Evolutionary conservation across 2,329 filamentous ascomycete species (phyloP).

Genomic region (Niveomyces coronatus): DNA sequence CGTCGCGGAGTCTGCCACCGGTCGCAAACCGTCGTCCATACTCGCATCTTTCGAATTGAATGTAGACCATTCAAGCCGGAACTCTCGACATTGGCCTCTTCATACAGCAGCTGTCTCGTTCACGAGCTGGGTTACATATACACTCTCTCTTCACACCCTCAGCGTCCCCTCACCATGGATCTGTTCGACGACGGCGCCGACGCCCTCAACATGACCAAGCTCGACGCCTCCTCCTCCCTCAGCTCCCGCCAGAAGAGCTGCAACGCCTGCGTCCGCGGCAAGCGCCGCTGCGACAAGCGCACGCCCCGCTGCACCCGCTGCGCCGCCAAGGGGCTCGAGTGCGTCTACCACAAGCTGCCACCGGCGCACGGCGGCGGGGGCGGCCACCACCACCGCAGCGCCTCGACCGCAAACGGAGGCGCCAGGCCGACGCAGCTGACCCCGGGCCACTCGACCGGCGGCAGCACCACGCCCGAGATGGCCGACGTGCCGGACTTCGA

Average conservation of each 20-base stretch:
- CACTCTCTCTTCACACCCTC: background rate
- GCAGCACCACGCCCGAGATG: constrained; percentile 11
- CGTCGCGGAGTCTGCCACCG: too few relatives aligned
- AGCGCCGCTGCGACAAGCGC: constrained; percentile 37
- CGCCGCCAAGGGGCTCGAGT: constrained; percentile 29
- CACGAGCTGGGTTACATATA: too few relatives aligned
- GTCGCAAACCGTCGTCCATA: too few relatives aligned
- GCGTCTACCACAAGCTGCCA: constrained; percentile 30
- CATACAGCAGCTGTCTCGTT: too few relatives aligned
- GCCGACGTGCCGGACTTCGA: constrained; percentile 24
- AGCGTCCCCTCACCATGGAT: constrained; percentile 3
- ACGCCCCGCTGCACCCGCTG: constrained; percentile 33
- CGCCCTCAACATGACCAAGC: constrained; percentile 18
- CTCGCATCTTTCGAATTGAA: too few relatives aligned
- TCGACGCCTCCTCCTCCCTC: constrained; percentile 14
- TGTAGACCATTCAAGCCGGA: too few relatives aligned
- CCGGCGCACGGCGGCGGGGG: constrained; percentile 12
- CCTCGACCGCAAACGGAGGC: too few relatives aligned
- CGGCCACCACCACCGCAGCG: constrained; percentile 4
- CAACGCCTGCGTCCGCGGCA: constrained; percentile 37
- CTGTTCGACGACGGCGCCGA: constrained; percentile 9
- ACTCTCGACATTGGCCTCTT: too few relatives aligned
- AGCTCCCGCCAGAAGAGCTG: constrained; percentile 41
- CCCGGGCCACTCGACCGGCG: constrained; percentile 5
- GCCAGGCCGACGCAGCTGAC: background rate